phyloP scores from a whole-genome alignment of 805 yeast species.

The Candida mattraensis region DNA sequence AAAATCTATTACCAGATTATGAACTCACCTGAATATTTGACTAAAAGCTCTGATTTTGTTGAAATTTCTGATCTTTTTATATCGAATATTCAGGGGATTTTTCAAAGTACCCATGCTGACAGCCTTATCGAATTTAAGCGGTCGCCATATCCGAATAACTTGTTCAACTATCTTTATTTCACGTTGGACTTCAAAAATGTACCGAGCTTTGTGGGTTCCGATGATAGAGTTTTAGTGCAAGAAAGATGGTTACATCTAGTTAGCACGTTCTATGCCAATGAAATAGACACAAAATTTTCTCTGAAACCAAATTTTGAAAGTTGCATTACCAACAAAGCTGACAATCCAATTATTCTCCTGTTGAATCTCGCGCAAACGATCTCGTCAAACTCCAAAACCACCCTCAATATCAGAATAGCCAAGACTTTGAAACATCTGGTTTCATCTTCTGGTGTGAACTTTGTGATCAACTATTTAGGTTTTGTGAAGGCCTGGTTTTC shows the following conservation, averaged over 20 bases:
- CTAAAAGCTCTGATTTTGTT: conserved; percentile 14
- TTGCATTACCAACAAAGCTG: conserved; percentile 39
- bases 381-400: conserved; percentile 24
- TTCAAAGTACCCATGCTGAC: conserved; percentile 29
- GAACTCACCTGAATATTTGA: conserved; percentile 11
- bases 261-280: conserved; percentile 29
- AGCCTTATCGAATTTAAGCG: conserved; percentile 36
- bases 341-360: conserved; percentile 42
- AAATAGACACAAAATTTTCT: conserved; percentile 14
- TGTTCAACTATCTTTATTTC: conserved; percentile 42
- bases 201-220: conserved; percentile 19
- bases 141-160: conserved; percentile 41
- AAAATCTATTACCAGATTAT: conserved; percentile 39
- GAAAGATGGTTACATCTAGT: conserved; percentile 40
- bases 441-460: conserved; percentile 24
- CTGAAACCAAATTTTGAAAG: conserved; percentile 42
- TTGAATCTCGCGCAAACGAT: conserved; percentile 39
- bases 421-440: conserved; percentile 27
- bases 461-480: conserved; percentile 23
- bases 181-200: conserved; percentile 21
- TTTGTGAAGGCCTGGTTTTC: conserved; percentile 23
- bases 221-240: conserved; percentile 37
- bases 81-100: conserved; percentile 27
- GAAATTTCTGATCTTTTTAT: conserved; percentile 23
- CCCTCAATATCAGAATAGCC: conserved; percentile 27